These are phyloP conservation scores for Darksidea phi DNA, from an alignment of 495 filamentous ascomycete genomes.

Conservation along the genomic window DNA sequence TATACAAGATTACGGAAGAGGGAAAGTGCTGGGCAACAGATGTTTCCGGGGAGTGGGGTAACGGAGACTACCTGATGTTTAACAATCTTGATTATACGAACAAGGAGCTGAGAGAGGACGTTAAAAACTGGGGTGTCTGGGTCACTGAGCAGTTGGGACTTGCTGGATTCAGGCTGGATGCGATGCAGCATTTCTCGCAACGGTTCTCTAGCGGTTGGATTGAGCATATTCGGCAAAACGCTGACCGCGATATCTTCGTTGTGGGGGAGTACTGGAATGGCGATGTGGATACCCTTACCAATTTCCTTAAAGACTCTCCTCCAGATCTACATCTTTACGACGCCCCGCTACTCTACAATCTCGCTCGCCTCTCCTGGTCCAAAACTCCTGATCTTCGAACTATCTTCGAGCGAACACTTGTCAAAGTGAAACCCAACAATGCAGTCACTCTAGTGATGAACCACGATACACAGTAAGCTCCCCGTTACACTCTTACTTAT, in stretches of 20 bases:
- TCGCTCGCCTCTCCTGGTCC: slow-evolving; percentile 54
- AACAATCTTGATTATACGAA: slow-evolving; percentile 64
- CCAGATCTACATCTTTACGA: slow-evolving; percentile 62
- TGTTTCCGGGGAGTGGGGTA: slow-evolving; percentile 65
- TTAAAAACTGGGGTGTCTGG: slow-evolving; percentile 66
- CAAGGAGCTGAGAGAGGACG: slow-evolving; percentile 60
- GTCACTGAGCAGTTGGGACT: slow-evolving; percentile 55
- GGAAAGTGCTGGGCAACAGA: slow-evolving; percentile 62
- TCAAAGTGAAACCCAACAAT: slow-evolving; percentile 54
- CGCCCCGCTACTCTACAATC: slow-evolving; percentile 62
- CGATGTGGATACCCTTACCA: slow-evolving; percentile 52
- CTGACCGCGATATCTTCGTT: slow-evolving; percentile 57
- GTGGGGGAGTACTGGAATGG: slow-evolving; percentile 74
- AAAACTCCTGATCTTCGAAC: slow-evolving; percentile 56
- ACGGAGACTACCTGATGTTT: slow-evolving; percentile 63
- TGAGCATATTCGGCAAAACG: slow-evolving; percentile 47
- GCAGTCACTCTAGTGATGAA: slow-evolving; percentile 59
- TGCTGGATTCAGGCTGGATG: slow-evolving; percentile 67
- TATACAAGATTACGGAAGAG: slow-evolving; percentile 64
- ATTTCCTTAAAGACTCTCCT: slow-evolving; percentile 58
- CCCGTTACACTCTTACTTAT: neutral
- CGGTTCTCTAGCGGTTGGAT: slow-evolving; percentile 61
- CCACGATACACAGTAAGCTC: slow-evolving; percentile 57
- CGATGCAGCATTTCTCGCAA: slow-evolving; percentile 66
- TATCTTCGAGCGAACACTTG: slow-evolving; percentile 61